These are phyloP conservation scores for Lotmaria passim DNA, from an alignment of 208 protist species.

Conservation along the genomic window DNA sequence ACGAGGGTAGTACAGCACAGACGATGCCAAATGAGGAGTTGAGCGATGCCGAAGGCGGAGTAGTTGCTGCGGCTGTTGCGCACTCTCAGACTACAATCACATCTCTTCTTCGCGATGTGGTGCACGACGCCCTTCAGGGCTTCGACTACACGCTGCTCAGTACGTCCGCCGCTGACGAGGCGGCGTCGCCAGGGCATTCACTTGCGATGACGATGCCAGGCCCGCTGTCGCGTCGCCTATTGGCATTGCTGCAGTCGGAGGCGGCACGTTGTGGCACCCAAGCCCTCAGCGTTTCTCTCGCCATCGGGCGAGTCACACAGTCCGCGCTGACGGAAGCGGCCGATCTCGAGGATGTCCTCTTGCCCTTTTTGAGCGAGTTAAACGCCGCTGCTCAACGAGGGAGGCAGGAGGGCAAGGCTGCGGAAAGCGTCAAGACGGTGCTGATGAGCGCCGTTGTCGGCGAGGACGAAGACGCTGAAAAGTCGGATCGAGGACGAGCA, in stretches of 20 bases:
- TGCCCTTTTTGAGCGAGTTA: not conserved
- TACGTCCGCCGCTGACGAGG: too few species aligned
- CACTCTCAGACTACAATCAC: not conserved
- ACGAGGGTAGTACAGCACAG: not conserved
- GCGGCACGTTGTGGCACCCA: slow-evolving; percentile 16
- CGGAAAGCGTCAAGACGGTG: not conserved
- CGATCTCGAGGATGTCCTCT: slow-evolving; percentile 7
- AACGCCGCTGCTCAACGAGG: slow-evolving; percentile 1
- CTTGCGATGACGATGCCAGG: not conserved
- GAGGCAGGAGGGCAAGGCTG: not conserved
- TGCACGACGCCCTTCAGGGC: slow-evolving; percentile 21
- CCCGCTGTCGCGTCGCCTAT: slow-evolving; percentile 17
- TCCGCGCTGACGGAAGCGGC: not conserved
- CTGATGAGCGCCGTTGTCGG: slow-evolving; percentile 7
- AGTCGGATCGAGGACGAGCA: not conserved
- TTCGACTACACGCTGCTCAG: slow-evolving; percentile 30
- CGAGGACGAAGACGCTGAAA: not conserved
- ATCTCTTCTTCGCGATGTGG: slow-evolving; percentile 19
- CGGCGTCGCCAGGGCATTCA: too few species aligned
- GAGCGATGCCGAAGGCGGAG: not conserved
- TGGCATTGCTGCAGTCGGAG: slow-evolving; percentile 24
- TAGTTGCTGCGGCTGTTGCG: slow-evolving; percentile 14
- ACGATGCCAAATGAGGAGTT: too few species aligned
- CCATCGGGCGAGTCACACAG: slow-evolving; percentile 7
- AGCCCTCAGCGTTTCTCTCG: slow-evolving; percentile 17